These are phyloP conservation scores for Eucalyptus leucophloia DNA, from an alignment of 345 rosid genomes.

Conservation along the genomic window DNA sequence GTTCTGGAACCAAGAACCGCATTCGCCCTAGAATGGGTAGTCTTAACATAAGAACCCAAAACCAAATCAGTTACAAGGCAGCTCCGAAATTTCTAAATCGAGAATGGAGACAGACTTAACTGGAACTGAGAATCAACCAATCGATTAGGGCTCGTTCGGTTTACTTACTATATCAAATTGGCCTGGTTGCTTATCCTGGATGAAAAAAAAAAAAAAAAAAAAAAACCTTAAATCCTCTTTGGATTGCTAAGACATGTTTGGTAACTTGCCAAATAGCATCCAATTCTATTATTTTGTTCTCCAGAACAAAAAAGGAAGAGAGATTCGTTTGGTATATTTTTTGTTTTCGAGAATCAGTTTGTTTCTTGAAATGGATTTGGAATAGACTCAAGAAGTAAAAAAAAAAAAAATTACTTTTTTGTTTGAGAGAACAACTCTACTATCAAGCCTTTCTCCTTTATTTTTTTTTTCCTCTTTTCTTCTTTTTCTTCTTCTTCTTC, in stretches of 20 bases:
- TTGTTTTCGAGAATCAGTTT: too few species aligned
- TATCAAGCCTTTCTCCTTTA: too few species aligned
- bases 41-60: neutral
- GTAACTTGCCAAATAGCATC: too few species aligned
- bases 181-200: accelerated
- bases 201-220: too few species aligned
- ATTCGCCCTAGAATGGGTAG: neutral
- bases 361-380: too few species aligned
- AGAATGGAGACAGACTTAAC: neutral
- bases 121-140: neutral
- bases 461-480: accelerated
- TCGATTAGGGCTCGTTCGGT: neutral
- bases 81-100: neutral
- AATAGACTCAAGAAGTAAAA: too few species aligned
- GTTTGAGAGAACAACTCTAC: too few species aligned
- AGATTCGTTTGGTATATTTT: too few species aligned
- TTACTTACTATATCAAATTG: neutral
- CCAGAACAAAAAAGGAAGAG: accelerated
- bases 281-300: too few species aligned
- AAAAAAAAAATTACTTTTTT: too few species aligned
- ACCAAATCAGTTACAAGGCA: neutral
- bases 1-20: neutral
- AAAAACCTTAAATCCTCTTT: neutral
- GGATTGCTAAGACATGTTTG: accelerated
- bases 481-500: accelerated